Evolutionary conservation across 2,329 filamentous ascomycete genomes (phyloP).

Genomic region (Herpotrichia juniperi): DNA sequence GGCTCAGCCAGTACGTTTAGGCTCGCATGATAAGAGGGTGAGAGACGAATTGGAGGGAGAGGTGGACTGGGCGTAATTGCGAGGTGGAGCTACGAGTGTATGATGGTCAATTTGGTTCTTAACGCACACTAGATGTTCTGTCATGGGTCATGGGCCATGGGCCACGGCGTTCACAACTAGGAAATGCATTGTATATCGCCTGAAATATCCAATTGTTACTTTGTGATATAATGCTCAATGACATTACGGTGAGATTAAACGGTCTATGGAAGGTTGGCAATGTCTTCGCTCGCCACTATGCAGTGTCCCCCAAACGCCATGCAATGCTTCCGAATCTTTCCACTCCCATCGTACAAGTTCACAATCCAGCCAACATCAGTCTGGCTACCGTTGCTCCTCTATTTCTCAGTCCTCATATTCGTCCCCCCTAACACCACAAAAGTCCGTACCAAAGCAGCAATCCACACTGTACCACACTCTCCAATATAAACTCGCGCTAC

Average conservation of each 20-base stretch:
- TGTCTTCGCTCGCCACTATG: not conserved
- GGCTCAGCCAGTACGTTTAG: constrained; percentile 51
- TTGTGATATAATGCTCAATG: not conserved
- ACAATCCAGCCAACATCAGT: not conserved
- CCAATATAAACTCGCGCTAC: constrained; percentile 66
- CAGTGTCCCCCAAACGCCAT: constrained; percentile 2
- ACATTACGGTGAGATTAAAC: not conserved
- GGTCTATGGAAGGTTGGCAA: too few relatives aligned
- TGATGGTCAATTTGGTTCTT: constrained; percentile 9
- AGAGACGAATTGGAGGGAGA: not conserved
- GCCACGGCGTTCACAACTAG: constrained; percentile 15
- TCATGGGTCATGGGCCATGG: constrained; percentile 14
- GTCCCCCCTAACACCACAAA: constrained; percentile 64
- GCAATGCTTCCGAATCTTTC: constrained; percentile 4
- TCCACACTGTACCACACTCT: constrained; percentile 65
- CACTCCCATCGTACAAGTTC: not conserved
- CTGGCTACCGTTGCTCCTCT: not conserved
- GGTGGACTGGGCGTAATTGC: constrained; percentile 1
- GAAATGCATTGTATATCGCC: constrained; percentile 6
- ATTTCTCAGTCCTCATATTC: constrained; percentile 45
- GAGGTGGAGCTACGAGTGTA: constrained; percentile 5
- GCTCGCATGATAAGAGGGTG: not conserved
- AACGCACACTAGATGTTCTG: constrained; percentile 7
- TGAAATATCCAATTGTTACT: not conserved
- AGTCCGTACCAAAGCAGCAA: constrained; percentile 61